Base-by-base conservation (phyloP, 768 basidiomycete genomes). In the Phaffia tasmanica region DNA sequence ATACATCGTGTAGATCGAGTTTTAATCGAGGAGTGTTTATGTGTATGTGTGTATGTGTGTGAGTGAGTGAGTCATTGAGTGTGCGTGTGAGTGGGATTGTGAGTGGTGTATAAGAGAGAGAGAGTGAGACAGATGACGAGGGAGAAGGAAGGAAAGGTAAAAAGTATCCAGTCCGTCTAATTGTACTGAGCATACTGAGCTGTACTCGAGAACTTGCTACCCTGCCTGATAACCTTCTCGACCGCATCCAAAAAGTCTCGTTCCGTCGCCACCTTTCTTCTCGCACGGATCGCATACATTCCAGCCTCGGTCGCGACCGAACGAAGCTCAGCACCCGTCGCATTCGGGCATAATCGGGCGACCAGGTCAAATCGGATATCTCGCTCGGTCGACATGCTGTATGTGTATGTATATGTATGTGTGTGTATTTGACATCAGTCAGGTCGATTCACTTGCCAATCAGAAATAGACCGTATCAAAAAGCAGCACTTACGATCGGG, bases 281-380 rank as follows among this genome's bases (percentile, higher is more conserved):
- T 82, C 55, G 90, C 88, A 67, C 95, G 87, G 74, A 99, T 99
- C 1, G 95, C 94, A 78, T 94, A 99, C 95, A 99, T 98, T n/a
- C 95, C 95, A 57, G 95, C 95, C 82, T 99, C 94, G 11, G 94
- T 99, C 19, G 93, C 92, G 9, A 99, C 95, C 29, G 89, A 91
- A 57, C 93, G 86, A 67, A 99, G 77, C 77, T 99, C 95, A n/a
- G 95, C 95, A 67, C 95, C 95, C 15, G 95, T 97, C 18, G 95
- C 93, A 76, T 95, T 95, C 25, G 95, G 95, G 76, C 95, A 99
- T 67, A 99, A 78, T 48, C 95, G 85, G 15, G 93, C 93, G 75
- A 99, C 93, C 54, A 99, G 84, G 75, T 97, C 93, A 75, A 92
- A 99, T 58, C 95, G 89, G 74, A 99, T 98, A 73, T 93, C 88